These are phyloP conservation scores for Antitrichia curtipendula DNA, from an alignment of 225 moss, liverwort and hornwort genomes.

Conservation along the genomic window DNA sequence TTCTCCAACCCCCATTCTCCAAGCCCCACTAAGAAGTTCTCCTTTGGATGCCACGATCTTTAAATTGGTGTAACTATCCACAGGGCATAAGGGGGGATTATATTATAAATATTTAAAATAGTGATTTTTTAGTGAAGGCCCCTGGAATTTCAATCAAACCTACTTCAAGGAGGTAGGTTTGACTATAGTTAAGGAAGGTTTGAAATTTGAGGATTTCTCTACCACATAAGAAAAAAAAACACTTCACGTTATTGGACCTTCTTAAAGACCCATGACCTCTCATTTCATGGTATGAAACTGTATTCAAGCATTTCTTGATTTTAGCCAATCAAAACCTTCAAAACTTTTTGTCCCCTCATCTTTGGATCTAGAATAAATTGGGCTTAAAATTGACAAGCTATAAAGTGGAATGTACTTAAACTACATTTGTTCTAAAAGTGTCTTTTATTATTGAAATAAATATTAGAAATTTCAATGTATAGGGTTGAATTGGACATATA, in stretches of 20 bases:
- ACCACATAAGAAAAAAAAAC: not conserved
- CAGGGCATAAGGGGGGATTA: too few relatives aligned
- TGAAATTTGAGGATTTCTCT: not conserved
- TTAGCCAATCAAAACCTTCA: not conserved
- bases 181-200: not conserved
- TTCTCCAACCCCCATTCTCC: too few relatives aligned
- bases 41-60: not conserved
- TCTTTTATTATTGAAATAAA: too few relatives aligned
- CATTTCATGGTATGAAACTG: not conserved
- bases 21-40: too few relatives aligned
- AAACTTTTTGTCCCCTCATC: rapidly evolving
- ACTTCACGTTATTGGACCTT: rapidly evolving
- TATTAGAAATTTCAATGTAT: not conserved
- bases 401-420: rapidly evolving
- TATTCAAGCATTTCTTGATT: not conserved
- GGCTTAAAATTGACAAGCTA: rapidly evolving
- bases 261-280: too few relatives aligned
- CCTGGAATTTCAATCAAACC: too few relatives aligned
- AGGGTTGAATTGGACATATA: not conserved
- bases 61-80: not conserved
- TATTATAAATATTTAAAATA: too few relatives aligned
- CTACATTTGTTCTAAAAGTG: not conserved
- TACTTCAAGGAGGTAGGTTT: too few relatives aligned
- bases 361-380: rapidly evolving
- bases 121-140: too few relatives aligned